These are phyloP conservation scores for Herpotrichia juniperi DNA, from an alignment of 2,329 filamentous ascomycete genomes.

Conservation along the genomic window DNA sequence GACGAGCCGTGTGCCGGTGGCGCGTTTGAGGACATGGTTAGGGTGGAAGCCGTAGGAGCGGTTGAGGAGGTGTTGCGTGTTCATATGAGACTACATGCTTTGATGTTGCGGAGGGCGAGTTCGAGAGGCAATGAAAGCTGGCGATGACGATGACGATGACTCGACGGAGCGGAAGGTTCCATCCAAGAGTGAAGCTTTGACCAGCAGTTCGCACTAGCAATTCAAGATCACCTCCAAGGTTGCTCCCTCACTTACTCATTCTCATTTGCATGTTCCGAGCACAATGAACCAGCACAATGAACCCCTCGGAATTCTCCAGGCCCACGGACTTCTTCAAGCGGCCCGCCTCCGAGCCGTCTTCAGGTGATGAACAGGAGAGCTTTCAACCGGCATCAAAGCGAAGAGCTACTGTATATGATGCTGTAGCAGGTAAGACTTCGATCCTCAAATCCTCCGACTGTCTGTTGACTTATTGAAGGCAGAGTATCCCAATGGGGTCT, in stretches of 20 bases:
- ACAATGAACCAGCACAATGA: background rate
- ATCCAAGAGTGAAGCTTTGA: slow-evolving; percentile 10
- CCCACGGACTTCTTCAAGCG: slow-evolving; percentile 12
- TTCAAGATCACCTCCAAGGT: no score
- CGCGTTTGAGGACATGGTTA: slow-evolving; percentile 68
- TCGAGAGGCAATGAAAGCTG: slow-evolving; percentile 1
- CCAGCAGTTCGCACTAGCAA: slow-evolving; percentile 7
- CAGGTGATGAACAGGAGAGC: slow-evolving; percentile 12
- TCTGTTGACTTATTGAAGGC: slow-evolving; percentile 32
- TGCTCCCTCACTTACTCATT: background rate
- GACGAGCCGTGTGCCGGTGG: slow-evolving; percentile 69
- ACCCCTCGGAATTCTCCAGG: slow-evolving; percentile 5
- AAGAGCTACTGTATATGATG: slow-evolving; percentile 70
- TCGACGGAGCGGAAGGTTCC: background rate
- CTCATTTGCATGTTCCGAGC: background rate
- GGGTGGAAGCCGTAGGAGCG: slow-evolving; percentile 70
- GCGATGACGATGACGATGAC: slow-evolving; percentile 23
- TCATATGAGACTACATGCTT: slow-evolving; percentile 48
- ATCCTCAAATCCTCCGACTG: no score
- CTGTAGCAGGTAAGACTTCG: slow-evolving; percentile 65
- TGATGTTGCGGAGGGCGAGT: slow-evolving; percentile 14
- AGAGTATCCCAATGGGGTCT: slow-evolving; percentile 55
- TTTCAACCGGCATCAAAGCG: slow-evolving; percentile 32
- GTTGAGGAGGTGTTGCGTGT: slow-evolving; percentile 69
- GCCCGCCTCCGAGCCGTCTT: slow-evolving; percentile 17